Conservation (phyloP, 176 grass and related monocot genomes). For the Phragmites australis region DNA sequence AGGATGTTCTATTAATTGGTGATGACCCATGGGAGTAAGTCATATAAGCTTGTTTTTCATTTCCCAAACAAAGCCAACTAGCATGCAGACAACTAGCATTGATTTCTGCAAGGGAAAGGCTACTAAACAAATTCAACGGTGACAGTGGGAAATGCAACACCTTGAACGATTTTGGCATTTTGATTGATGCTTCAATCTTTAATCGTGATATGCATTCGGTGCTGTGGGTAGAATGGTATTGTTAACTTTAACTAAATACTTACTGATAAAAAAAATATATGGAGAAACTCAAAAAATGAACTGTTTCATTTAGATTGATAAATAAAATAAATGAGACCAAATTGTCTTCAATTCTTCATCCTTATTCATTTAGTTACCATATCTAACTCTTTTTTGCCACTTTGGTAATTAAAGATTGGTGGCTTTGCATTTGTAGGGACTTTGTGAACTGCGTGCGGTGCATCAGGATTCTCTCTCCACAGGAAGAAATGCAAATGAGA, state of each 20-base stretch:
- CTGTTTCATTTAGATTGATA: neutral
- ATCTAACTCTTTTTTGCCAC: neutral
- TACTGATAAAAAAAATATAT: neutral
- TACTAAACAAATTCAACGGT: neutral
- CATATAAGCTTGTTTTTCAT: conserved; percentile 18
- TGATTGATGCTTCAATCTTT: neutral
- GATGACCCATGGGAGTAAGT: conserved; percentile 95
- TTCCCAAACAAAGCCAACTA: neutral
- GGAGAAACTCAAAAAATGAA: neutral
- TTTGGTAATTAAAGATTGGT: neutral
- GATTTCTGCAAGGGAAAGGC: conserved; percentile 26
- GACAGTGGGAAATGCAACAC: neutral
- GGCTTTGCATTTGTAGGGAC: conserved; percentile 50
- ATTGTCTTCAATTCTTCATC: neutral
- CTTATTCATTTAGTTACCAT: conserved; percentile 5
- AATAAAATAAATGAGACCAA: neutral
- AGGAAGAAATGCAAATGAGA: conserved; percentile 80
- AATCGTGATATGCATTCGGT: conserved; percentile 12
- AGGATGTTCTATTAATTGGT: conserved; percentile 82
- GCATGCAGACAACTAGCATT: neutral
- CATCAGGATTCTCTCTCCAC: conserved; percentile 71
- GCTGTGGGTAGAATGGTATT: conserved; percentile 2
- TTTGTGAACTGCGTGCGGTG: conserved; percentile 72
- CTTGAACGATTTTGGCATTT: conserved; percentile 15
- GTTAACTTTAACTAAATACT: conserved; percentile 1